Evolutionary conservation across 768 basidiomycete species (phyloP), one percentile per base, ranked within the genome.

Genomic region (Rhodotorula kratochvilovae): DNA sequence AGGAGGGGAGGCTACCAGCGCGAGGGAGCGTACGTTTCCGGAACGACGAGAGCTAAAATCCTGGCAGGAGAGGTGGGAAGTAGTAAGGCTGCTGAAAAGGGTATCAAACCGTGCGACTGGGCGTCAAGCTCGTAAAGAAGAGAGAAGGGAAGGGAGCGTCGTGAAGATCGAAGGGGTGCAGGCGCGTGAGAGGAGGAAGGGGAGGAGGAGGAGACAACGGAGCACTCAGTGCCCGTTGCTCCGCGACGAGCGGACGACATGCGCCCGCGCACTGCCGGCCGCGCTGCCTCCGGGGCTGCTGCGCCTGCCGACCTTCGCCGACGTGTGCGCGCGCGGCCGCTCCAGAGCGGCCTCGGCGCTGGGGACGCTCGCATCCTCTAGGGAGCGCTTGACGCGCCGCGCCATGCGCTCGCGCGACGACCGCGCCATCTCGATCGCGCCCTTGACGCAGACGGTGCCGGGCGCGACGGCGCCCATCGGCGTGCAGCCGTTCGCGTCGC

Each of bases 381-480:
- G 27, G 3, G n/a, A 27, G 0, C 48, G 27, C 51, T 53, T 53
- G 51, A 53, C 51, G 16, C 29, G 13, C n/a, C 51, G 51, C 51
- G 43, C 59, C 56, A 69, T 59, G 25, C 63, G 50, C 35, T 17
- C 27, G 33, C 43, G 19, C 42, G 45, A 21, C 13, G 19, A 15
- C 17, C 6, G 39, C 42, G 63, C 63, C 29, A 70, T 35, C 11
- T 36, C 60, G 64, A 71, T 71, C 39, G 31, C 23, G 16, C 63
- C 71, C 31, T 57, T 29, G 17, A 19, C 12, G 61, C 72, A 73
- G 21, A 46, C 45, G 35, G 72, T 73, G 0, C 72, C 72, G 7
- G 72, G n/a, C 0, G 72, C 72, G 61, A 73, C 72, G 13, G 56
- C 33, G 2, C 73, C 73, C 73, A 74, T 74, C 0, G 55, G 2